These are phyloP conservation scores for Tricholoma matsutake DNA, from an alignment of 768 basidiomycete genomes.

Conservation along the genomic window DNA sequence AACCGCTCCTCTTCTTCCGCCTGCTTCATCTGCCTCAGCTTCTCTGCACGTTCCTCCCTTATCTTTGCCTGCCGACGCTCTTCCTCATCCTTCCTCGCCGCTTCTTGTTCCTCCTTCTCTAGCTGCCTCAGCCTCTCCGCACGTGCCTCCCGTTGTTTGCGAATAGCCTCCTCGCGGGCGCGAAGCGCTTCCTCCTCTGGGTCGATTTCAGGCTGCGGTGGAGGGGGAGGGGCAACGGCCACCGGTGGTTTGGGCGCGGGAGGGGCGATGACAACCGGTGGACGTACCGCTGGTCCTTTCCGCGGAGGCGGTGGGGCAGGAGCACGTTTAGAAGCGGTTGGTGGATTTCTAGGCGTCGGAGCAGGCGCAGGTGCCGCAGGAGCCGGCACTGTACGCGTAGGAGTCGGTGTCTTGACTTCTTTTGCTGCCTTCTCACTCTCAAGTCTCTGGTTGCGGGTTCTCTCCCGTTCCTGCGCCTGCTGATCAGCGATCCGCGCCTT, in stretches of 20 bases:
- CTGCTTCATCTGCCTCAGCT: conserved; percentile 67
- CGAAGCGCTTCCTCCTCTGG: conserved; percentile 73
- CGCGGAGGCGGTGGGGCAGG: conserved; percentile 35
- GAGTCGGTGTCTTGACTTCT: conserved; percentile 36
- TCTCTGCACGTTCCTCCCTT: conserved; percentile 64
- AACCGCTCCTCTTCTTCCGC: conserved; percentile 29
- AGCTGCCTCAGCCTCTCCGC: conserved; percentile 65
- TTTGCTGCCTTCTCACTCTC: conserved; percentile 70
- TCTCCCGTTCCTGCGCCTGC: conserved; percentile 78
- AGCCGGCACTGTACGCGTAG: conserved; percentile 39
- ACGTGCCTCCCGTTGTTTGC: conserved; percentile 71
- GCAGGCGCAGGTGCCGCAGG: conserved; percentile 42
- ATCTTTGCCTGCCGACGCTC: conserved; percentile 36
- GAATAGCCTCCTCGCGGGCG: conserved; percentile 67
- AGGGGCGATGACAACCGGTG: conserved; percentile 20
- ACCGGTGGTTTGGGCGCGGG: conserved; percentile 14
- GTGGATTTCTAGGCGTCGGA: conserved; percentile 30
- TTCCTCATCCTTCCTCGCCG: conserved; percentile 26
- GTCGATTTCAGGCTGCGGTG: conserved; percentile 53
- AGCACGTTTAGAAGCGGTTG: conserved; percentile 30
- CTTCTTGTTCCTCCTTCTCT: conserved; percentile 53
- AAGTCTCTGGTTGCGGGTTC: conserved; percentile 65
- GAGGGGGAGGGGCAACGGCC: conserved; percentile 15
- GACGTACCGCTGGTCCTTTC: conserved; percentile 24
- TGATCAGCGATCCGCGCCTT: conserved; percentile 75